Conservation (phyloP, 495 filamentous ascomycete species). For the Amniculicola lignicola region DNA sequence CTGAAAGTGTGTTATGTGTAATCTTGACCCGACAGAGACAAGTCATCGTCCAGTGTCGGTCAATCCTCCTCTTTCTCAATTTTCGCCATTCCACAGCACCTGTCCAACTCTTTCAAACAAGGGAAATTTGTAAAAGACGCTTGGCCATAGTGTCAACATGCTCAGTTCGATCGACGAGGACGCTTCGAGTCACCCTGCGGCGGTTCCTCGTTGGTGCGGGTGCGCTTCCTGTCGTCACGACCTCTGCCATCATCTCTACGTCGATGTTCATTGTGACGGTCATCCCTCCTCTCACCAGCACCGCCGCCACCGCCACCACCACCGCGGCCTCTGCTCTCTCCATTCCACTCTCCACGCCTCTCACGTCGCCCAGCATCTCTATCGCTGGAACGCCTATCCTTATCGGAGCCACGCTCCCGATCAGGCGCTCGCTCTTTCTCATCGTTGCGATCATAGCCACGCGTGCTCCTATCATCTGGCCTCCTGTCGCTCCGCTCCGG, state of each 20-base stretch:
- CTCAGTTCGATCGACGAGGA: background rate
- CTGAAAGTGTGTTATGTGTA: too few species aligned
- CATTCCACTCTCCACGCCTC: constrained; percentile 1
- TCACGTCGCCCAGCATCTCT: constrained; percentile 21
- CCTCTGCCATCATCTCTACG: background rate
- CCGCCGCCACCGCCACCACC: background rate
- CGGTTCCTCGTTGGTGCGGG: background rate
- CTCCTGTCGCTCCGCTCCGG: constrained; percentile 22
- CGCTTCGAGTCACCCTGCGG: background rate
- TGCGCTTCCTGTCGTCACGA: background rate
- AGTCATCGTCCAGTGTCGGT: too few species aligned
- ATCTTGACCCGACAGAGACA: too few species aligned
- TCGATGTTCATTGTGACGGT: constrained; percentile 1
- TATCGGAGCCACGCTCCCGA: constrained; percentile 6
- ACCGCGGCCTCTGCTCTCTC: background rate
- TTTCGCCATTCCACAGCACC: too few species aligned
- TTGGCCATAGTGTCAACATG: too few species aligned
- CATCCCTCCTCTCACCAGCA: background rate
- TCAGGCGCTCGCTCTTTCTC: background rate
- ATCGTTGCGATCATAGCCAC: background rate
- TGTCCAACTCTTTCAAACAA: too few species aligned
- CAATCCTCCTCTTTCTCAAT: too few species aligned
- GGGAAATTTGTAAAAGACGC: too few species aligned
- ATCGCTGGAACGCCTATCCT: constrained; percentile 12
- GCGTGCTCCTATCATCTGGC: background rate